These are phyloP conservation scores for Cyberlindnera galapagoensis DNA, from an alignment of 805 yeast genomes.

Conservation along the genomic window DNA sequence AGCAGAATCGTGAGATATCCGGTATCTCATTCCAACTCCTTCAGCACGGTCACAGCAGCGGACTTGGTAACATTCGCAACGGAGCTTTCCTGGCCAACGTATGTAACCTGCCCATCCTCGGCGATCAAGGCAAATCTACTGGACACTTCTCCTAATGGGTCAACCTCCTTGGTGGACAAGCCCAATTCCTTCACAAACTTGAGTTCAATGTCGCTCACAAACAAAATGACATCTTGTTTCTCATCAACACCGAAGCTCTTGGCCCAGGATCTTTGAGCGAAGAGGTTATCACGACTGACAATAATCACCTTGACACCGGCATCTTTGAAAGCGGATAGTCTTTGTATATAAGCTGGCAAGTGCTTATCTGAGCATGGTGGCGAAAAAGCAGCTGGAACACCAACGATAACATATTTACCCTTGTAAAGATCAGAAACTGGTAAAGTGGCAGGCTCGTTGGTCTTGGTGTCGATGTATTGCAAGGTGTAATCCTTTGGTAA, in stretches of 20 bases:
- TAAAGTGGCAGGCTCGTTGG: constrained; percentile 24
- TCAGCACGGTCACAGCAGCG: constrained; percentile 27
- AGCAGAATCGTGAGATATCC: neutral
- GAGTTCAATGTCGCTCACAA: constrained; percentile 59
- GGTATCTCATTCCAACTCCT: constrained; percentile 20
- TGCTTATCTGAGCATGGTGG: constrained; percentile 70
- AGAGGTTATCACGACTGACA: constrained; percentile 62
- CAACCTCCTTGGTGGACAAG: constrained; percentile 45
- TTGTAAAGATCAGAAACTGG: constrained; percentile 21
- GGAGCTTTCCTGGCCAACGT: constrained; percentile 32
- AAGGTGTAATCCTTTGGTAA: constrained; percentile 19
- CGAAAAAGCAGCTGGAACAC: constrained; percentile 85
- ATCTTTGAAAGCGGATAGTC: constrained; percentile 37
- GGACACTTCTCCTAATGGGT: constrained; percentile 41
- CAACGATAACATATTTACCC: constrained; percentile 44
- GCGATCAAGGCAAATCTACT: constrained; percentile 65
- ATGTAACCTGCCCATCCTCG: constrained; percentile 44
- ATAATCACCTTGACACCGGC: constrained; percentile 58
- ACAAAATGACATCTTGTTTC: constrained; percentile 34
- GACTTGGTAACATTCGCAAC: constrained; percentile 32
- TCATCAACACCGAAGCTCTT: constrained; percentile 27
- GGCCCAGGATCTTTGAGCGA: constrained; percentile 62
- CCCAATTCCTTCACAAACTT: constrained; percentile 43
- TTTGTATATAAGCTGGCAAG: constrained; percentile 47
- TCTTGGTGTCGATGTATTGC: constrained; percentile 25